phyloP scores from a whole-genome alignment of 345 rosid species.

The Citrus unshiu region DNA sequence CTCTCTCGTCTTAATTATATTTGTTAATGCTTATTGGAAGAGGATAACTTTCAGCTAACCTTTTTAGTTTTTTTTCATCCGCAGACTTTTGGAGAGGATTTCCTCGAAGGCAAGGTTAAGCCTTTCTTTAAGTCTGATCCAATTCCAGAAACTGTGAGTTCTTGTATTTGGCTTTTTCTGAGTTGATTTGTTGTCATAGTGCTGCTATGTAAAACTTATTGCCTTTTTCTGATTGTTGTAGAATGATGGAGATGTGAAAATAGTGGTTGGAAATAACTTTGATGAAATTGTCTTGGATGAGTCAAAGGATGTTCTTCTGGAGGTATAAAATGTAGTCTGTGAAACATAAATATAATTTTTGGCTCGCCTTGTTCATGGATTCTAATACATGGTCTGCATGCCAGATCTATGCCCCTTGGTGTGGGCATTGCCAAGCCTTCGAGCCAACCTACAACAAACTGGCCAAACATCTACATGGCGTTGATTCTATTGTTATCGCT shows the following conservation, averaged over 20 bases:
- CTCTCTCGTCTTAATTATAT: not conserved
- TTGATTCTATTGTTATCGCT: conserved; percentile 85
- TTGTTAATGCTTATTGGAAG: not conserved
- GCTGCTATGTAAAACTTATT: conserved; percentile 9
- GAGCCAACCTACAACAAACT: conserved; percentile 95
- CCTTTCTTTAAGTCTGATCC: conserved; percentile 96
- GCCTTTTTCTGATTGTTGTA: conserved; percentile 23
- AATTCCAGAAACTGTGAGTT: conserved; percentile 79
- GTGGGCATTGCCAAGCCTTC: conserved; percentile 97
- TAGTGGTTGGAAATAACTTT: conserved; percentile 89
- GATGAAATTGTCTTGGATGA: conserved; percentile 92
- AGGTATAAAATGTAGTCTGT: conserved; percentile 43
- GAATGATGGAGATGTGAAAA: conserved; percentile 97
- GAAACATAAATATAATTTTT: not conserved
- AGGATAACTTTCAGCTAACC: not conserved
- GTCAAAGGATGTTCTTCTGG: conserved; percentile 94
- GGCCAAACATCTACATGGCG: conserved; percentile 73
- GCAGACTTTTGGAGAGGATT: conserved; percentile 69
- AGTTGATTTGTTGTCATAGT: conserved; percentile 1
- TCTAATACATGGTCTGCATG: conserved; percentile 4
- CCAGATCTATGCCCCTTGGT: conserved; percentile 98
- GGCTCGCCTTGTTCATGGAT: conserved; percentile 1
- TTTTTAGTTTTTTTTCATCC: not conserved
- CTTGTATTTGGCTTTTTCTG: not conserved
- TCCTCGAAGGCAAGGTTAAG: conserved; percentile 73